phyloP scores from a whole-genome alignment of 345 rosid genomes.

The Mallotus nudiflorus region DNA sequence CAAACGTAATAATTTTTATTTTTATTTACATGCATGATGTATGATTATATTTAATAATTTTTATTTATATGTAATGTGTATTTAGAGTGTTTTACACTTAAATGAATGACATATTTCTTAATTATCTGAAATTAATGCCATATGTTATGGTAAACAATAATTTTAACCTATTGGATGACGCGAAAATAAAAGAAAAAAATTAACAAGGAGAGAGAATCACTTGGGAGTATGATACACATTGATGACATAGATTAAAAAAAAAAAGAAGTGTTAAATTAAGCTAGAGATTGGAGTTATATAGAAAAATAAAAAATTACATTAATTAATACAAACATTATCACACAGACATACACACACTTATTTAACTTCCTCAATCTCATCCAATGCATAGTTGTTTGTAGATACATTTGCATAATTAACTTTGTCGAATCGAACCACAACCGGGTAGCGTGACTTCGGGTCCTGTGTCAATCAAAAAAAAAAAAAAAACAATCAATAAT shows the following conservation, averaged over 20 bases:
- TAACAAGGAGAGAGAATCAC: conserved; percentile 7
- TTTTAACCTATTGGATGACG: neutral
- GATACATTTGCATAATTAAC: conserved; percentile 92
- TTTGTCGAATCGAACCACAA: conserved; percentile 86
- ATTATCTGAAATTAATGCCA: too few species aligned
- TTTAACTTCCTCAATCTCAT: conserved; percentile 76
- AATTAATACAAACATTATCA: too few species aligned
- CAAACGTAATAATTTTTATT: too few species aligned
- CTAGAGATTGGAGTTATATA: conserved; percentile 16
- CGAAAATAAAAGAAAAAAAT: neutral
- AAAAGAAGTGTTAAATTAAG: conserved; percentile 18
- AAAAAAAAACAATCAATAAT: neutral
- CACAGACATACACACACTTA: conserved; percentile 21
- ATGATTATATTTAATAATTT: too few species aligned
- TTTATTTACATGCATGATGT: too few species aligned
- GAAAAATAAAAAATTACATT: conserved; percentile 28
- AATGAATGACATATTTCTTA: too few species aligned
- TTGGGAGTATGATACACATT: conserved; percentile 32
- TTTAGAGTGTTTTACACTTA: too few species aligned
- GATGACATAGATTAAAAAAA: conserved; percentile 14
- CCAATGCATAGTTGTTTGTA: conserved; percentile 92
- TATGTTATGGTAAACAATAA: neutral
- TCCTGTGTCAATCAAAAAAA: conserved; percentile 48
- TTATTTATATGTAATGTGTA: too few species aligned
- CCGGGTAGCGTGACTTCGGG: conserved; percentile 79